These are phyloP conservation scores for Vitis rotundifolia DNA, from an alignment of 164 flowering plant species.

Conservation along the genomic window DNA sequence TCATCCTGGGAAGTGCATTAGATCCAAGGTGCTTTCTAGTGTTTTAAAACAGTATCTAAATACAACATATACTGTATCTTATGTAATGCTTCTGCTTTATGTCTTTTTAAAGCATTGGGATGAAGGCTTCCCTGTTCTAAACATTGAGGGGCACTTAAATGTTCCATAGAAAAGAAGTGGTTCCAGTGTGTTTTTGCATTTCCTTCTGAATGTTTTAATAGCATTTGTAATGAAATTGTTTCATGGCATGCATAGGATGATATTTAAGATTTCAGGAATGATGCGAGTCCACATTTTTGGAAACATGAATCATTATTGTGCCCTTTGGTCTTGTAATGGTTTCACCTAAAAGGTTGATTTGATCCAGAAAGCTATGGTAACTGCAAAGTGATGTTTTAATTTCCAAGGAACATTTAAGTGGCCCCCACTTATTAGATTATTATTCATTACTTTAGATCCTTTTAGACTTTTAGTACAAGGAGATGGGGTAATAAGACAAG, in stretches of 20 bases:
- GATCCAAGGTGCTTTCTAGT: conserved; percentile 60
- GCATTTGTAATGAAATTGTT: neutral
- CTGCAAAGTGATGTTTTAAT: too few species aligned
- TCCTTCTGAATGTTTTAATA: neutral
- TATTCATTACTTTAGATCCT: too few species aligned
- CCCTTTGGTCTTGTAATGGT: neutral
- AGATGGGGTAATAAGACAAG: too few species aligned
- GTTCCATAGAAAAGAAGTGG: too few species aligned
- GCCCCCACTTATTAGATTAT: too few species aligned
- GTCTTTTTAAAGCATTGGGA: neutral
- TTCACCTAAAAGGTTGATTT: neutral
- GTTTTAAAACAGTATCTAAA: neutral
- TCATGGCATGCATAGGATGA: neutral
- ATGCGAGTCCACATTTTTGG: neutral
- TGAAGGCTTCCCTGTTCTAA: neutral
- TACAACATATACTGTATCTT: neutral
- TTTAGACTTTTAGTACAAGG: too few species aligned
- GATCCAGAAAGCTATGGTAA: too few species aligned
- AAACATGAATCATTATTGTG: neutral
- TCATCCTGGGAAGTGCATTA: conserved; percentile 56
- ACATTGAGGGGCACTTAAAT: neutral
- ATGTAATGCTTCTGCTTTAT: neutral
- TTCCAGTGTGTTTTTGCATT: too few species aligned
- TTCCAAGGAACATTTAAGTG: too few species aligned
- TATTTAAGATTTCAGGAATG: neutral